phyloP scores from a whole-genome alignment of 2,329 filamentous ascomycete species.

The Xylaria sp. region DNA sequence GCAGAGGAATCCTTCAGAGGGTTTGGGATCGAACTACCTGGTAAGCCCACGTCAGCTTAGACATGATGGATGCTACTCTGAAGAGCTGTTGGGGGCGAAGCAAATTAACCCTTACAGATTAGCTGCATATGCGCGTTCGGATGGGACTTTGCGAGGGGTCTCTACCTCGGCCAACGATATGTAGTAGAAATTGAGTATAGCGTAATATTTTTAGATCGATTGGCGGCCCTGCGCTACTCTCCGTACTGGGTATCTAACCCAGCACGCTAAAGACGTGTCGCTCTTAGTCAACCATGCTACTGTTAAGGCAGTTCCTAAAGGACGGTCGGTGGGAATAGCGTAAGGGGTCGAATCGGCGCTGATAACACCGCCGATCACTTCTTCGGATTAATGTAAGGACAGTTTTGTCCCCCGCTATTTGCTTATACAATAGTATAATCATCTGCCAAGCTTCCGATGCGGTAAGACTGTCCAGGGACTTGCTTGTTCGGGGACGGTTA shows the following conservation, averaged over 20 bases:
- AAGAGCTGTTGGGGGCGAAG: not conserved
- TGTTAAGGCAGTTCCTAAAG: not conserved
- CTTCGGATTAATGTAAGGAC: not conserved
- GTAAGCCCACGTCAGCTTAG: conserved; percentile 5
- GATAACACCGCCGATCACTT: not conserved
- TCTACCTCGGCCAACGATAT: not conserved
- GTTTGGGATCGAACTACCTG: conserved; percentile 4
- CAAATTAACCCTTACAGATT: not conserved
- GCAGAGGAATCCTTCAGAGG: conserved; percentile 3
- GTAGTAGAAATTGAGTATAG: not conserved
- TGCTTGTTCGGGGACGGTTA: not conserved
- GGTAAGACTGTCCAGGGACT: not conserved
- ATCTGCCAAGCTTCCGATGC: not conserved
- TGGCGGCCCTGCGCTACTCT: not conserved
- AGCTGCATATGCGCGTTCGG: conserved; percentile 2
- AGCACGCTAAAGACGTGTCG: not conserved
- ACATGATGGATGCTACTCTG: conserved; percentile 1
- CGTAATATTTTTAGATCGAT: not conserved
- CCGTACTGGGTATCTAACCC: not conserved
- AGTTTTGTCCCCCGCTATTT: not conserved
- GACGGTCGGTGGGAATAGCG: not conserved
- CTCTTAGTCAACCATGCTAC: not conserved
- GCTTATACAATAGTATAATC: not conserved
- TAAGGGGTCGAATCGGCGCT: not conserved
- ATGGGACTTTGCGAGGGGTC: not conserved